A percentile compares a stretch with the other conserved stretches of the same genome.
phyloP scores from a whole-genome alignment of 2,329 filamentous ascomycete species.

The Mycocentrospora acerina region DNA sequence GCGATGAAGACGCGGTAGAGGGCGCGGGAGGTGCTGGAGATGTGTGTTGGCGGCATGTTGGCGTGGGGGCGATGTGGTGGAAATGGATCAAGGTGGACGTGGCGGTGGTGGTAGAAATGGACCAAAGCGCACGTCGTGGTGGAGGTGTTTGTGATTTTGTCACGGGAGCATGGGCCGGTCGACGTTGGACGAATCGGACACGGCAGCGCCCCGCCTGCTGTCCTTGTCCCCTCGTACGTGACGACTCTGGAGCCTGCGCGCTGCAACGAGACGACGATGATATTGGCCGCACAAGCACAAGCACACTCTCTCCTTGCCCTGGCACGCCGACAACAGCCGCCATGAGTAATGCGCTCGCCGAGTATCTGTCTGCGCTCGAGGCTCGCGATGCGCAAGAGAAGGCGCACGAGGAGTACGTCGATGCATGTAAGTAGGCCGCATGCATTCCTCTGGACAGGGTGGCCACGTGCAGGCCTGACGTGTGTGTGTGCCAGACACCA shows the following conservation, averaged over 20 bases:
- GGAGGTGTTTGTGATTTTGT: not conserved
- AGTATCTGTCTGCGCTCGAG: conserved; percentile 75
- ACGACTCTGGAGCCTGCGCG: conserved; percentile 14
- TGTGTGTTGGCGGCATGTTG: conserved; percentile 32
- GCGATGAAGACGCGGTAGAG: conserved; percentile 49
- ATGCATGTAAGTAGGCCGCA: conserved; percentile 70
- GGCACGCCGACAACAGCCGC: conserved; percentile 22
- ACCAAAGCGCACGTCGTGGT: too few relatives aligned
- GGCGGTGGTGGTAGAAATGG: too few relatives aligned
- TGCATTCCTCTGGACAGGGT: not conserved
- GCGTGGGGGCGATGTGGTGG: not conserved
- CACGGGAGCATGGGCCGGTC: not conserved
- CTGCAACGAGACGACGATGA: conserved; percentile 24
- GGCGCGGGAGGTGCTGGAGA: conserved; percentile 41
- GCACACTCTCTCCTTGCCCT: conserved; percentile 1
- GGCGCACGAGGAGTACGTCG: conserved; percentile 67
- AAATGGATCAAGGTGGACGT: conserved; percentile 6
- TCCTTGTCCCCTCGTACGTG: conserved; percentile 10
- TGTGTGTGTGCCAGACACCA: conserved; percentile 38
- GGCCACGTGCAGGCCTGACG: too few relatives aligned
- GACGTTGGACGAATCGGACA: conserved; percentile 16
- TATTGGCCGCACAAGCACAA: conserved; percentile 4
- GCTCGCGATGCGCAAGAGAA: conserved; percentile 70
- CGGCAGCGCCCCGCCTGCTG: conserved; percentile 17
- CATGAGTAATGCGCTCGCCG: conserved; percentile 75